phyloP scores from a whole-genome alignment of 2,329 filamentous ascomycete genomes.

The Penicillium sp. region DNA sequence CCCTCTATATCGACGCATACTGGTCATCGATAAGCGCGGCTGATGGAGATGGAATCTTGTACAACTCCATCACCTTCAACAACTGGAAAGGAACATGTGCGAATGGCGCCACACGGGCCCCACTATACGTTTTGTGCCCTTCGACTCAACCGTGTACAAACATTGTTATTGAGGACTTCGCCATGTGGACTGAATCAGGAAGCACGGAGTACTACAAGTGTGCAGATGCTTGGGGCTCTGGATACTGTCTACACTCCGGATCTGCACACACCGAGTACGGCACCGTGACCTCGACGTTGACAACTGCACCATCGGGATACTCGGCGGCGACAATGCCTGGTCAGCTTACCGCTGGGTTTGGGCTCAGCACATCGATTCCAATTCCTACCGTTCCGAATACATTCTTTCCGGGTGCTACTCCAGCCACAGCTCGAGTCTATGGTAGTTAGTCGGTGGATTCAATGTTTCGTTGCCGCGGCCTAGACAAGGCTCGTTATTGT shows the following conservation, averaged over 20 bases:
- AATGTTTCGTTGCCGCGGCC: not conserved
- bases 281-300: conserved; percentile 24
- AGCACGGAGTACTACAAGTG: conserved; percentile 46
- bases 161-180: conserved; percentile 55
- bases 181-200: conserved; percentile 48
- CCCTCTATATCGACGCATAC: conserved; percentile 58
- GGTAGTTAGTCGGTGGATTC: conserved; percentile 2
- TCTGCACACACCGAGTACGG: conserved; percentile 24
- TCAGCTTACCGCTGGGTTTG: conserved; percentile 30
- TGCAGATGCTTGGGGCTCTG: conserved; percentile 53
- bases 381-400: conserved; percentile 32
- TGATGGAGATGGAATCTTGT: conserved; percentile 56
- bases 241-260: conserved; percentile 50
- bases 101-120: conserved; percentile 55
- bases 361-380: conserved; percentile 26
- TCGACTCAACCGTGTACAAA: conserved; percentile 56
- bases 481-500: too few species aligned
- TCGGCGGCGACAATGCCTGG: conserved; percentile 32
- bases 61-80: conserved; percentile 56
- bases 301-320: conserved; percentile 32
- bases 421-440: conserved; percentile 27
- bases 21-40: conserved; percentile 51
- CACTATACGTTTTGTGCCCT: conserved; percentile 58
- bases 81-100: conserved; percentile 59
- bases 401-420: conserved; percentile 37